Base-by-base conservation (phyloP, 192 early-diverging fungal genomes). In the Mortierella claussenii region DNA sequence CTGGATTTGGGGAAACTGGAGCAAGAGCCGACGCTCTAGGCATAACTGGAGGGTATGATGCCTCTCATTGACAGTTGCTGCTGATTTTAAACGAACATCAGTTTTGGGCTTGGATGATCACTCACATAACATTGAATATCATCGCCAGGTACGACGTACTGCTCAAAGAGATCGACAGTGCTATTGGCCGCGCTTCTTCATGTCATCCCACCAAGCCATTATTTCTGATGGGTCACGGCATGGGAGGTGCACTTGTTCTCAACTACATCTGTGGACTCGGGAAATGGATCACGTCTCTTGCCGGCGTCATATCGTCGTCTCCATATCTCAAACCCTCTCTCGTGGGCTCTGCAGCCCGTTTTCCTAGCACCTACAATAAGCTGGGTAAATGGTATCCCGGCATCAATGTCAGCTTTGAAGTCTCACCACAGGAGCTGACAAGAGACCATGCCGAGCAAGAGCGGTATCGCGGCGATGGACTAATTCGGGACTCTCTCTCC, bases 231-330 rank as follows among this genome's bases (percentile, higher is more conserved):
- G 71, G 71, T 32, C 71, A 76, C 44, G 71, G 71, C 17, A 76
- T 76, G 71, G 71, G 71, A 7, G 71, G 71, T 18, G 71, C 71
- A 4, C 42, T 76, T 0, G 64, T 55, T 4, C 34, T 76, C 0
- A 76, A 76, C 45, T 76, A 76, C 33, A 64, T 76, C 13, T 76
- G 63, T 27, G 71, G 71, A 4, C 58, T 76, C 10, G 71, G 71
- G 0, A n/a, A 55, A 32, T 47, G 63, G n/a, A 76, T 53, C 26
- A 48, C 71, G 0, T 47, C 33, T 40, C 57, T 76, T 2, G 64
- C 71, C 0, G 71, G 71, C 1, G 26, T 76, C 2, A 76, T 76
- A 1, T 37, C 52, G 4, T 76, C 71, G 3, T 67, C 64, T 0
- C 71, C 71, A 3, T 76, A 76, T 26, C 33, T 76, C 11, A 66